phyloP scores from a whole-genome alignment of 495 filamentous ascomycete species.

The Hypoxylon cercidicola region DNA sequence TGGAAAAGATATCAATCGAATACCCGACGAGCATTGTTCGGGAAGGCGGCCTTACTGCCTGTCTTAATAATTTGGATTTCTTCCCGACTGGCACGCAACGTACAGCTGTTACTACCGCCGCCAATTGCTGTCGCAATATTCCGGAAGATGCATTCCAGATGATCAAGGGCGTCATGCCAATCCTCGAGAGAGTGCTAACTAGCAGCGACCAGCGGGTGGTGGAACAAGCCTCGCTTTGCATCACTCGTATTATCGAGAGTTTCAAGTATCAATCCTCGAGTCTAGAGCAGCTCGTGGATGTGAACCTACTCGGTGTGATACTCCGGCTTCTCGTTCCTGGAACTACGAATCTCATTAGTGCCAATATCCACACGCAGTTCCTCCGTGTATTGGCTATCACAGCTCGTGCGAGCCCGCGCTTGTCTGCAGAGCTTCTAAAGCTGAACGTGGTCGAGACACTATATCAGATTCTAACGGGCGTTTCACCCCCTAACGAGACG shows the following conservation, averaged over 20 bases:
- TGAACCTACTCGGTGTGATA: slow-evolving; percentile 85
- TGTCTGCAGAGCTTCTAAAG: slow-evolving; percentile 92
- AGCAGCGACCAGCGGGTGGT: slow-evolving; percentile 97
- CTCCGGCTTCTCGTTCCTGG: slow-evolving; percentile 92
- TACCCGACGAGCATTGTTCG: slow-evolving; percentile 96
- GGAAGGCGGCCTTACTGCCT: slow-evolving; percentile 93
- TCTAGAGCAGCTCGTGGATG: slow-evolving; percentile 89
- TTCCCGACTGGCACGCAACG: slow-evolving; percentile 97
- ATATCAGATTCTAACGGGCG: slow-evolving; percentile 96
- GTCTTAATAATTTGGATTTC: slow-evolving; percentile 94
- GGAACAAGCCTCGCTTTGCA: slow-evolving; percentile 94
- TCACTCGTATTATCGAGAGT: slow-evolving; percentile 96
- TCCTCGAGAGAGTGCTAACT: slow-evolving; percentile 83
- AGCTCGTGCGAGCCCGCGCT: slow-evolving; percentile 83
- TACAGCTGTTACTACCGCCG: slow-evolving; percentile 95
- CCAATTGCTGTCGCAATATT: slow-evolving; percentile 97
- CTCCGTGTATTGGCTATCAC: slow-evolving; percentile 88
- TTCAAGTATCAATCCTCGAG: slow-evolving; percentile 88
- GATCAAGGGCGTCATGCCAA: slow-evolving; percentile 94
- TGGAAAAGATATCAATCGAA: slow-evolving; percentile 97
- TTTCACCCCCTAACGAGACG: slow-evolving; percentile 84
- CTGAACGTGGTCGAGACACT: slow-evolving; percentile 98
- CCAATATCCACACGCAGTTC: slow-evolving; percentile 97
- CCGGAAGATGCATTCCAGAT: slow-evolving; percentile 91
- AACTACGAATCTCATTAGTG: slow-evolving; percentile 93